phyloP scores from a whole-genome alignment of 345 rosid species.

The Eucalyptus marginata region DNA sequence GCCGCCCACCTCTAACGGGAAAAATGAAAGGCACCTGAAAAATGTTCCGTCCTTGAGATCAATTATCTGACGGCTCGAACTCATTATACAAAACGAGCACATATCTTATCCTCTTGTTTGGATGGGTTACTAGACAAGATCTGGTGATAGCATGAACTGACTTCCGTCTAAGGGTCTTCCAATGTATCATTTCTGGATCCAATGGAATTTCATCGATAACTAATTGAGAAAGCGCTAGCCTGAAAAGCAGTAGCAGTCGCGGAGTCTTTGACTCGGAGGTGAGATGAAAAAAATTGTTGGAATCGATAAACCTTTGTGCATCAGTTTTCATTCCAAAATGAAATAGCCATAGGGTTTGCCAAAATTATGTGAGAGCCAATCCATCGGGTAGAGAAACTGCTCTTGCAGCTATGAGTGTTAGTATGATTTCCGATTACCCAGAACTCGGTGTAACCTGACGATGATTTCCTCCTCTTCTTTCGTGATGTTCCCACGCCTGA shows the following conservation, averaged over 20 bases:
- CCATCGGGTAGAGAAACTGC: not conserved
- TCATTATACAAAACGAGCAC: not conserved
- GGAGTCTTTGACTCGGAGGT: not conserved
- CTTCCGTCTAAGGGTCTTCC: not conserved
- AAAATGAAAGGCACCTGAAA: not conserved
- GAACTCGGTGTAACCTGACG: not conserved
- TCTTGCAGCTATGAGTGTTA: not conserved
- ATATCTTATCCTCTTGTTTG: not conserved
- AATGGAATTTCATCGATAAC: not conserved
- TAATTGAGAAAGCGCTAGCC: not conserved
- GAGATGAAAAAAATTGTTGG: not conserved
- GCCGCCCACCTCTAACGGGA: not conserved
- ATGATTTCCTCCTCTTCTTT: slow-evolving; percentile 1
- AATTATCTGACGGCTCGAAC: not conserved
- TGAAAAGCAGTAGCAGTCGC: not conserved
- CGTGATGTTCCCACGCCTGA: not conserved
- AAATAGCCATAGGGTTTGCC: not conserved
- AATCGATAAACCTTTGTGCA: not conserved
- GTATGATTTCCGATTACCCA: not conserved
- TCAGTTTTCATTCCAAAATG: not conserved
- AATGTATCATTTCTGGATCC: no score
- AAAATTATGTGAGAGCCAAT: not conserved
- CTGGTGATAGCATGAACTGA: not conserved
- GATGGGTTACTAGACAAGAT: not conserved
- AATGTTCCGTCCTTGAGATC: not conserved